Evolutionary conservation across 2,329 filamentous ascomycete genomes (phyloP).

Genomic region (Fusarium sp.): DNA sequence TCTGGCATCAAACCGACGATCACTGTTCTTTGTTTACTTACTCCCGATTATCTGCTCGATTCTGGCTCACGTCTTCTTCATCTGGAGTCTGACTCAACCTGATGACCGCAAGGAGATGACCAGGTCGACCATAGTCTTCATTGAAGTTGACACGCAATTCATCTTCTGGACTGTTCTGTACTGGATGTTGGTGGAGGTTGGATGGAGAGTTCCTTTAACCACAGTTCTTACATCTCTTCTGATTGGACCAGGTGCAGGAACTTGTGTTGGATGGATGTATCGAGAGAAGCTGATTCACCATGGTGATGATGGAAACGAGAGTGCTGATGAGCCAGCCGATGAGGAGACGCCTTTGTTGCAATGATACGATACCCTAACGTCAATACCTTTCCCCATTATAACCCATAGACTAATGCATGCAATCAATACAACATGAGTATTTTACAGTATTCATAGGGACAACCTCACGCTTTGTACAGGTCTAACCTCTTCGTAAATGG

Average conservation of each 20-base stretch:
- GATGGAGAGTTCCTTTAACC: slow-evolving; percentile 54
- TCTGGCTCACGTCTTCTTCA: slow-evolving; percentile 55
- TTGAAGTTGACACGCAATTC: slow-evolving; percentile 60
- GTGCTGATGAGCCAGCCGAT: slow-evolving; percentile 27
- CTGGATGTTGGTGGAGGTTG: slow-evolving; percentile 64
- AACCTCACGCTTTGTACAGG: slow-evolving; percentile 44
- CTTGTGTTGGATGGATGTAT: slow-evolving; percentile 54
- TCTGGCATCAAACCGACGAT: slow-evolving; percentile 56
- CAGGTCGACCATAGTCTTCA: slow-evolving; percentile 57
- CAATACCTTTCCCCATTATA: not conserved
- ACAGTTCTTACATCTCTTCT: slow-evolving; percentile 47
- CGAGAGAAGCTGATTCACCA: slow-evolving; percentile 52
- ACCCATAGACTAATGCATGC: slow-evolving; percentile 32
- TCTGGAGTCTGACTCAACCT: slow-evolving; percentile 53
- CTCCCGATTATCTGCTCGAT: slow-evolving; percentile 58
- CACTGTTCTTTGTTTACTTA: slow-evolving; percentile 57
- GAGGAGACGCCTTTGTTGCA: slow-evolving; percentile 53
- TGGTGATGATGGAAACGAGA: slow-evolving; percentile 29
- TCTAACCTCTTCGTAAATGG: slow-evolving; percentile 45
- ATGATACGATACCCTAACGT: slow-evolving; percentile 18
- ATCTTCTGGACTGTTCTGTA: slow-evolving; percentile 62
- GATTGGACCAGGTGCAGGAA: slow-evolving; percentile 54
- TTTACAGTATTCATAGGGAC: slow-evolving; percentile 35
- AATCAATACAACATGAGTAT: slow-evolving; percentile 24
- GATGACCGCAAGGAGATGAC: slow-evolving; percentile 64